phyloP scores from a whole-genome alignment of 192 early-diverging fungal species.

The Podila minutissima region DNA sequence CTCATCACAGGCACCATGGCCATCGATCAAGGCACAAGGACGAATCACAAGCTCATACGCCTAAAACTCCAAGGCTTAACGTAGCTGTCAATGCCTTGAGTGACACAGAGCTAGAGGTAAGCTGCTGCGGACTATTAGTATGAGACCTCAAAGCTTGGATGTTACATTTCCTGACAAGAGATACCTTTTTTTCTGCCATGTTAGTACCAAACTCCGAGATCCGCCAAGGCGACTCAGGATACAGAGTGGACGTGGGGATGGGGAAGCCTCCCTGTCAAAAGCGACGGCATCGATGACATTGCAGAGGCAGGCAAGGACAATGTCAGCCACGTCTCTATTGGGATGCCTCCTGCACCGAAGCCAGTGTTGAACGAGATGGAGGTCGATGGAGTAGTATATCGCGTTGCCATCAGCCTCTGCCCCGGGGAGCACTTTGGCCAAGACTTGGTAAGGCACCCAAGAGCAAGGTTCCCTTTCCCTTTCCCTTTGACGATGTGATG shows the following conservation, averaged over 20 bases:
- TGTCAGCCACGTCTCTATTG: conserved; percentile 68
- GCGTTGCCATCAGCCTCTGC: conserved; percentile 68
- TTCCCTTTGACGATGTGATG: no score
- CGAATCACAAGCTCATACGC: background rate
- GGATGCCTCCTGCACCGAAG: conserved; percentile 16
- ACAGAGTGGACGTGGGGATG: conserved; percentile 80
- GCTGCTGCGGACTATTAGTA: background rate
- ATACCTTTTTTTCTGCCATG: background rate
- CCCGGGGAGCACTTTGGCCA: conserved; percentile 56
- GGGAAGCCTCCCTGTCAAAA: conserved; percentile 73
- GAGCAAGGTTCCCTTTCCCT: conserved; percentile 6
- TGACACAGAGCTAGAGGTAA: conserved; percentile 67
- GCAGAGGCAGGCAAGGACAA: conserved; percentile 44
- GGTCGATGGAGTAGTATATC: conserved; percentile 47
- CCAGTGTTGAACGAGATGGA: conserved; percentile 47
- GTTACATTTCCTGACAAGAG: background rate
- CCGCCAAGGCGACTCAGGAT: conserved; percentile 13
- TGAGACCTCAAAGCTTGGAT: background rate
- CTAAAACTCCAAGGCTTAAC: conserved; percentile 4
- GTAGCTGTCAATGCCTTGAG: conserved; percentile 54
- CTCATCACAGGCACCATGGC: conserved; percentile 6
- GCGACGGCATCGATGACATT: conserved; percentile 31
- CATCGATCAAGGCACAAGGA: background rate
- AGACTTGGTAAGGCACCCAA: conserved; percentile 57
- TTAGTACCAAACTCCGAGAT: conserved; percentile 40